Conservation (phyloP, 345 rosid genomes). For the Camelina laxa region DNA sequence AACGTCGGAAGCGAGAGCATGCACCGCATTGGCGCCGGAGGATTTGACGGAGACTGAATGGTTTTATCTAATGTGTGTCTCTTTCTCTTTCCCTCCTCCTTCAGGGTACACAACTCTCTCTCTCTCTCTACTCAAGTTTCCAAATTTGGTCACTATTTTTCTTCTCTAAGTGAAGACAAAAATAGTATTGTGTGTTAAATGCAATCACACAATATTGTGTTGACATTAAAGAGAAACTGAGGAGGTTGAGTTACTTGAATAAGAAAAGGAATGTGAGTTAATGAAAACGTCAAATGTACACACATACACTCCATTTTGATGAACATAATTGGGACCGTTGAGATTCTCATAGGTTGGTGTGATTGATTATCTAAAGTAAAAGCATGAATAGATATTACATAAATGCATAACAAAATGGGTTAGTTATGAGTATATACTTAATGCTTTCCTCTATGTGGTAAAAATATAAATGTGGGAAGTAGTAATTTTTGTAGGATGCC, state of each 20-base stretch:
- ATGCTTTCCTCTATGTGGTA: conserved; percentile 16
- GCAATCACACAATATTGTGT: conserved; percentile 21
- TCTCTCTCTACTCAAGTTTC: conserved; percentile 4
- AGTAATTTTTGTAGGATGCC: conserved; percentile 65
- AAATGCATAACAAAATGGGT: conserved; percentile 29
- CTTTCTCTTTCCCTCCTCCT: conserved; percentile 86
- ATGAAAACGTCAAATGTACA: conserved; percentile 10
- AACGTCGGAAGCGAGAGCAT: conserved; percentile 55
- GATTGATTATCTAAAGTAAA: conserved; percentile 37
- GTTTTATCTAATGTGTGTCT: conserved; percentile 97
- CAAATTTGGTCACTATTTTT: neutral
- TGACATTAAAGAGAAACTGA: conserved; percentile 37
- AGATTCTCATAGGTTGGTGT: conserved; percentile 15
- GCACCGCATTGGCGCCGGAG: conserved; percentile 89
- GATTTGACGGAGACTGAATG: conserved; percentile 96
- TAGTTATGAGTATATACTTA: conserved; percentile 26
- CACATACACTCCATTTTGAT: conserved; percentile 19
- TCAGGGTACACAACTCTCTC: conserved; percentile 68
- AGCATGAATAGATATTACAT: conserved; percentile 21
- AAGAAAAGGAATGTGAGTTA: conserved; percentile 30
- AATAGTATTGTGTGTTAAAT: conserved; percentile 39
- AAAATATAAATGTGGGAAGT: conserved; percentile 13
- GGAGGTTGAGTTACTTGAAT: conserved; percentile 39
- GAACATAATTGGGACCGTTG: conserved; percentile 34
- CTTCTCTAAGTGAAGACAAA: conserved; percentile 33